Evolutionary conservation across 192 early-diverging fungal species (phyloP).

Genomic region (Spizellomyces sp.): DNA sequence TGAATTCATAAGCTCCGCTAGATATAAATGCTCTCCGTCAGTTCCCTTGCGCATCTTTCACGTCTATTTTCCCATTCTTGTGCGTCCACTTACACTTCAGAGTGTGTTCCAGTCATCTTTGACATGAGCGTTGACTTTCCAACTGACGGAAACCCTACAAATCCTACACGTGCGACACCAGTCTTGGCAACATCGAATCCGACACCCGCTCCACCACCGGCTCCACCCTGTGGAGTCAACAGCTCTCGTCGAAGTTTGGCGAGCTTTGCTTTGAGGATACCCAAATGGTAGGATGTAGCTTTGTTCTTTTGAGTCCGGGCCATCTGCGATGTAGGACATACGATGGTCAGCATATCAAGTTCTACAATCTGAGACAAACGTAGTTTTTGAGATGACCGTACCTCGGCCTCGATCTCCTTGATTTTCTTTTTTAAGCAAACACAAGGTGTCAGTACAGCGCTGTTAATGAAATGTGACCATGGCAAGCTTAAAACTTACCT

Average conservation of each 20-base stretch:
- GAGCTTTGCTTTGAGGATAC: slow-evolving; percentile 84
- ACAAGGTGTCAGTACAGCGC: not conserved
- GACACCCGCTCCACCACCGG: slow-evolving; percentile 87
- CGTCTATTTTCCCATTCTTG: not conserved
- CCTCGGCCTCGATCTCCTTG: slow-evolving; percentile 70
- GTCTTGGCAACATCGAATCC: slow-evolving; percentile 99
- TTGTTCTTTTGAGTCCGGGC: slow-evolving; percentile 88
- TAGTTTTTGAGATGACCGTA: not conserved
- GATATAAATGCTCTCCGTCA: too few relatives aligned
- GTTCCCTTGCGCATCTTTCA: too few relatives aligned
- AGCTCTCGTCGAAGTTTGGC: slow-evolving; percentile 96
- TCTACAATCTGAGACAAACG: not conserved
- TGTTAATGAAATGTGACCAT: too few relatives aligned
- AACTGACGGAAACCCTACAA: slow-evolving; percentile 96
- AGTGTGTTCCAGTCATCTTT: slow-evolving; percentile 94
- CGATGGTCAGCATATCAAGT: too few relatives aligned
- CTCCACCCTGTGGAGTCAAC: slow-evolving; percentile 78
- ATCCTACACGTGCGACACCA: slow-evolving; percentile 97
- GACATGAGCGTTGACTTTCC: slow-evolving; percentile 98
- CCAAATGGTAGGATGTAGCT: slow-evolving; percentile 94
- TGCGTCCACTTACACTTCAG: slow-evolving; percentile 71
- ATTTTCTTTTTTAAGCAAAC: slow-evolving; percentile 36
- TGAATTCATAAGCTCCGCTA: slow-evolving; percentile 92
- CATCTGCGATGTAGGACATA: slow-evolving; percentile 55
- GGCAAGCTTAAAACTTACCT: slow-evolving; percentile 15